A percentile compares a stretch with the other conserved stretches of the same genome.
Evolutionary conservation across 352 stramenopile species (phyloP).

Genomic region (Hyaloperonospora arabidopsidis): DNA sequence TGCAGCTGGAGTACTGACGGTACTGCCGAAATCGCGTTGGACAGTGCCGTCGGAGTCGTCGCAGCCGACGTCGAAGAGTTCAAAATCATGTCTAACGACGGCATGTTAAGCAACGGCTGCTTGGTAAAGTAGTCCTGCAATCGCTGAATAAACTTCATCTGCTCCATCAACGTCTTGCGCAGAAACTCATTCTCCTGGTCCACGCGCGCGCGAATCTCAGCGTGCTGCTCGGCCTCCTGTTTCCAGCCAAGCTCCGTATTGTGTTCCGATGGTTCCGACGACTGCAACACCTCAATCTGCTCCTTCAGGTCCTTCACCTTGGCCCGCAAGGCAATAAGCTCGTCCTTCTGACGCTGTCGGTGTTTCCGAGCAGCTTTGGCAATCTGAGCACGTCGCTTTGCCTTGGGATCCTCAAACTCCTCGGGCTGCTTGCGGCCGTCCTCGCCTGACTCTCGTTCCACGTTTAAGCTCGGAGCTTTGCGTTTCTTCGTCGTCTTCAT

Average conservation of each 20-base stretch:
- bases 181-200: conserved; percentile 87
- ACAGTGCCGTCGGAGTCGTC: conserved; percentile 49
- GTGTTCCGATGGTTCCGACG: conserved; percentile 81
- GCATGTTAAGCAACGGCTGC: conserved; percentile 85
- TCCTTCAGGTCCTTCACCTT: conserved; percentile 88
- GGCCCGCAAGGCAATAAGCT: conserved; percentile 72
- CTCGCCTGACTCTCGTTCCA: conserved; percentile 41
- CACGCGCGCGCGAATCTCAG: conserved; percentile 78
- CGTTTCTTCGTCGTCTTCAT: conserved; percentile 69
- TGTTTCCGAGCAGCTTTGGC: conserved; percentile 84
- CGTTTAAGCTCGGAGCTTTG: conserved; percentile 44
- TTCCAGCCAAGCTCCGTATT: conserved; percentile 87
- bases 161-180: conserved; percentile 84
- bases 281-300: conserved; percentile 85
- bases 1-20: conserved; percentile 64
- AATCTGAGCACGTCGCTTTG: conserved; percentile 81
- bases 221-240: conserved; percentile 83
- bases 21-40: conserved; percentile 54
- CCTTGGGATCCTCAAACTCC: conserved; percentile 81
- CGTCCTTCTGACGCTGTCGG: conserved; percentile 82
- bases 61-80: conserved; percentile 64
- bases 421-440: conserved; percentile 56
- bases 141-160: conserved; percentile 89
- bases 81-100: conserved; percentile 77
- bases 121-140: conserved; percentile 88